Evolutionary conservation across 768 basidiomycete species (phyloP).

Genomic region (Gloeophyllum trabeum): DNA sequence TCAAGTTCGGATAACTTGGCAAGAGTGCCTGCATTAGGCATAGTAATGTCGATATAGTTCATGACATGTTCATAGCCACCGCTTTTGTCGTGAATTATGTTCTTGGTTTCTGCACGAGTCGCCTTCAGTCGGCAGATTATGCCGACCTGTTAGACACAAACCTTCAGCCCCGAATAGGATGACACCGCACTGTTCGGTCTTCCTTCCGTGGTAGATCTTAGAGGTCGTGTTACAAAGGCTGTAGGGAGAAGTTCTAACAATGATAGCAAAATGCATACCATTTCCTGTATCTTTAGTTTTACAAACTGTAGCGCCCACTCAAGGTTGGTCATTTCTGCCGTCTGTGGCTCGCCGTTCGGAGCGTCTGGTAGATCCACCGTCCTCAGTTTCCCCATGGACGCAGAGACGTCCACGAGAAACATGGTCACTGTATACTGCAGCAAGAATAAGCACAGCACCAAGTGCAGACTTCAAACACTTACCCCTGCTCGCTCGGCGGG

Average conservation of each 20-base stretch:
- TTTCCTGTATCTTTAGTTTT: conserved; percentile 85
- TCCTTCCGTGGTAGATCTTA: conserved; percentile 84
- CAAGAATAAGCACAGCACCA: conserved; percentile 7
- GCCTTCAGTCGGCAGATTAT: not conserved
- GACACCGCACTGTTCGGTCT: conserved; percentile 92
- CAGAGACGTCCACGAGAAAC: conserved; percentile 83
- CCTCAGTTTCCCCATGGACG: conserved; percentile 66
- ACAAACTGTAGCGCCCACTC: conserved; percentile 80
- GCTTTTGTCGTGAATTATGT: conserved; percentile 44
- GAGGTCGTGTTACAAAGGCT: not conserved
- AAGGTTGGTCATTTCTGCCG: conserved; percentile 62
- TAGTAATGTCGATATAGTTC: conserved; percentile 58
- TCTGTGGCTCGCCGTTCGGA: conserved; percentile 35
- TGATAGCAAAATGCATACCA: conserved; percentile 36
- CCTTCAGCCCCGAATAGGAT: conserved; percentile 81
- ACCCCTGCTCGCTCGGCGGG: conserved; percentile 75
- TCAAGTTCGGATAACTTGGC: conserved; percentile 50
- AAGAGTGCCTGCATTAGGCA: conserved; percentile 56
- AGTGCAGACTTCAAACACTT: conserved; percentile 15
- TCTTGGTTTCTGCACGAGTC: conserved; percentile 42
- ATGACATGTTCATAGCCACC: conserved; percentile 67
- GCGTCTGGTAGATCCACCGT: conserved; percentile 45
- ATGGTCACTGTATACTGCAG: conserved; percentile 76
- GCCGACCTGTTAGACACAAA: conserved; percentile 15
- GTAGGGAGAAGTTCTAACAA: not conserved